Evolutionary conservation across 1,284 basidiomycete genomes (phyloP).

Genomic region (Ganoderma resinaceum): DNA sequence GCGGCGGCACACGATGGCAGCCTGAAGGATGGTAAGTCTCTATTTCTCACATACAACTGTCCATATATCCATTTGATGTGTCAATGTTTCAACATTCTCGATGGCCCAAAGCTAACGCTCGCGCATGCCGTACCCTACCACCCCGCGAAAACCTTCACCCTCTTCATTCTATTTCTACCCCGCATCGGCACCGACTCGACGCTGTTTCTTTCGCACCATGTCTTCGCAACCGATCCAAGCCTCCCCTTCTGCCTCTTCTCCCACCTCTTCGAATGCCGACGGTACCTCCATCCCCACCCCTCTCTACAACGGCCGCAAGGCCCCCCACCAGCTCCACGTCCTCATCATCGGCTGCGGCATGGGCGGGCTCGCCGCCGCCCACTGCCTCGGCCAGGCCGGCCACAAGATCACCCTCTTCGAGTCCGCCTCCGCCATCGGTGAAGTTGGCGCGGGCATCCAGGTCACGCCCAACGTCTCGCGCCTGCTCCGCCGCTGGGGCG

Average conservation of each 20-base stretch:
- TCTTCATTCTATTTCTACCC: slow-evolving; percentile 23
- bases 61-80: background rate
- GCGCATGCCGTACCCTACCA: slow-evolving; percentile 14
- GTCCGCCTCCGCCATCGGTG: slow-evolving; percentile 48
- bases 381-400: slow-evolving; percentile 51
- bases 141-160: slow-evolving; percentile 25
- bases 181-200: slow-evolving; percentile 5
- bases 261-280: slow-evolving; percentile 28
- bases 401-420: slow-evolving; percentile 55
- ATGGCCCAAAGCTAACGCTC: slow-evolving; percentile 10
- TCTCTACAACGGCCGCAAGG: slow-evolving; percentile 40
- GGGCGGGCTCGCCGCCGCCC: slow-evolving; percentile 54
- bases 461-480: slow-evolving; percentile 54
- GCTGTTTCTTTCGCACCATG: background rate
- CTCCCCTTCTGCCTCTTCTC: slow-evolving; percentile 7
- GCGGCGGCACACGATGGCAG: no score
- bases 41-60: background rate
- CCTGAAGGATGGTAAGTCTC: background rate
- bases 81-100: background rate
- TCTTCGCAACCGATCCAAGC: background rate
- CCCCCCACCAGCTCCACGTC: slow-evolving; percentile 47
- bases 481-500: slow-evolving; percentile 50
- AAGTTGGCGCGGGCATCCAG: slow-evolving; percentile 61
- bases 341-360: slow-evolving; percentile 56
- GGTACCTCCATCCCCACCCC: slow-evolving; percentile 27